Base-by-base conservation (phyloP, 805 yeast genomes). In the Starmerella riodocensis region DNA sequence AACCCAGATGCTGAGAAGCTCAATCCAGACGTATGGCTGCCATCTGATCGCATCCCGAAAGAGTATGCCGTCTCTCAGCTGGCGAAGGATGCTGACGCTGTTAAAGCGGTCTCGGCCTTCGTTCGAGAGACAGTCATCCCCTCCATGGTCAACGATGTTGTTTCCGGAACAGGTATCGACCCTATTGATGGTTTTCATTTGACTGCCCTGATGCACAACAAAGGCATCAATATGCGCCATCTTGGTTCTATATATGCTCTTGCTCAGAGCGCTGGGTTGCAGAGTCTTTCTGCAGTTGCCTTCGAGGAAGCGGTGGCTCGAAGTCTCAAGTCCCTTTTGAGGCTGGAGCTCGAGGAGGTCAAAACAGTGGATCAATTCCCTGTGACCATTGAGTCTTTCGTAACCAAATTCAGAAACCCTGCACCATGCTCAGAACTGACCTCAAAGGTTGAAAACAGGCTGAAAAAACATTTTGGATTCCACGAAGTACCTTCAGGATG, bases 161-260 rank as follows among this genome's bases (percentile, higher is more conserved):
- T 69, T 14, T 62, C 64, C 7, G 71, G 73, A 29, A 62, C 69
- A 36, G 71, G 76, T 28, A 32, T 40, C 9, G 45, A 45, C 30
- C 95, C 97, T 32, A 64, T 80, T 41, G 94, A 85, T 55, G 95
- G 97, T 48, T 55, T 61, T 3, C 91, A 85, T 53, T 69, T 91
- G 51, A 63, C 81, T 16, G 63, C 67, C 30, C 56, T 68, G 38
- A 60, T 88, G 60, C 98, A 91, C 59, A 71, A 71, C 46, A 65
- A 67, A 40, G 98, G 98, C 66, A 76, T 88, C 57, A 86, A 84
- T 58, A 56, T 86, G 61, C 78, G 97, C 64, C 88, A 88, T 55
- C 67, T 88, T 53, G 95, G 95, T 43, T 58, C 53, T 14, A 55
- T 82, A 47, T 76, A 76, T 18, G 45, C 50, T 32, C 40, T 57